These are phyloP conservation scores for Saturnispora serradocipensis DNA, from an alignment of 805 yeast species.

Conservation along the genomic window DNA sequence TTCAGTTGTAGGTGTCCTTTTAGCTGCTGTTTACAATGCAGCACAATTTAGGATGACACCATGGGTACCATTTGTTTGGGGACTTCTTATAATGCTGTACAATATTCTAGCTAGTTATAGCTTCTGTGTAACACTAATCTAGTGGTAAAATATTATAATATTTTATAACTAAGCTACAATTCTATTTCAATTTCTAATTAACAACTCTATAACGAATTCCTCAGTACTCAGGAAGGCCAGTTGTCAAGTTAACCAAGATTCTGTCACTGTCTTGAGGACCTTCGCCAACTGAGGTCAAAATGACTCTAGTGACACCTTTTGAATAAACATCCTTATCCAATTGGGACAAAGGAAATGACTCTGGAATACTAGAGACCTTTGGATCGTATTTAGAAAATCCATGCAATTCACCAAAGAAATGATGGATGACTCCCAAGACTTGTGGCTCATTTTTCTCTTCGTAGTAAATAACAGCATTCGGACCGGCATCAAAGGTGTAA, in stretches of 20 bases:
- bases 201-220: neutral
- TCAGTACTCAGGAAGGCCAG: conserved; percentile 49
- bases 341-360: conserved; percentile 18
- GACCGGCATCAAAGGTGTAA: conserved; percentile 98
- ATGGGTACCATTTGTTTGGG: conserved; percentile 90
- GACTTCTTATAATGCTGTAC: conserved; percentile 54
- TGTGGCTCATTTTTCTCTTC: conserved; percentile 62
- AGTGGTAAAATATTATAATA: neutral
- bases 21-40: conserved; percentile 67
- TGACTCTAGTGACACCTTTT: conserved; percentile 70
- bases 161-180: neutral
- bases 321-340: conserved; percentile 28
- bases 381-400: conserved; percentile 49
- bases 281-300: conserved; percentile 76
- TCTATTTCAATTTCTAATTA: neutral
- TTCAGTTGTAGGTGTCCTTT: conserved; percentile 62
- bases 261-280: conserved; percentile 66
- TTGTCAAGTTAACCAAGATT: conserved; percentile 43
- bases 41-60: conserved; percentile 85
- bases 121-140: conserved; percentile 20
- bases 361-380: conserved; percentile 12
- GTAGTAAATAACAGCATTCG: conserved; percentile 94
- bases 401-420: conserved; percentile 44
- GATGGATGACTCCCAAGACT: conserved; percentile 62
- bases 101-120: conserved; percentile 62